phyloP scores from a whole-genome alignment of 2,329 filamentous ascomycete genomes.

The Ophiobolus disseminans region DNA sequence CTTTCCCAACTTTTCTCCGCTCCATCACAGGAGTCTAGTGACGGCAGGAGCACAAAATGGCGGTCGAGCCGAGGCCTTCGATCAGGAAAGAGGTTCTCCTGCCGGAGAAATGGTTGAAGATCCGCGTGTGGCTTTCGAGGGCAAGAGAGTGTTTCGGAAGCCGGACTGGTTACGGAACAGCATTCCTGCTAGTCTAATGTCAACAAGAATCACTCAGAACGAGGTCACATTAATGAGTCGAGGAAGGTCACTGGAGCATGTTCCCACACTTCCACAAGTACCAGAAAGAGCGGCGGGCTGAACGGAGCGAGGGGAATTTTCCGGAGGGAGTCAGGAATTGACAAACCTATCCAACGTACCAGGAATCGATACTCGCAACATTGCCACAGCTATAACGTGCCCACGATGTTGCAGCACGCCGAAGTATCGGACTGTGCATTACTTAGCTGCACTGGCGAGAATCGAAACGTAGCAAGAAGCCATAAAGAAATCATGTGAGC shows the following conservation, averaged over 20 bases:
- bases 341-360: too few relatives aligned
- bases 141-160: slow-evolving; percentile 14
- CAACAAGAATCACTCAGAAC: slow-evolving; percentile 20
- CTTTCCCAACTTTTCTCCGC: slow-evolving; percentile 29
- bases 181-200: slow-evolving; percentile 28
- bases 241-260: background rate
- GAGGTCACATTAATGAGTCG: slow-evolving; percentile 8
- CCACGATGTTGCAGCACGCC: too few relatives aligned
- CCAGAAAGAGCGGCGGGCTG: background rate
- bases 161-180: slow-evolving; percentile 32
- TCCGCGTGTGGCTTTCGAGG: slow-evolving; percentile 8
- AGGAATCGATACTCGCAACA: too few relatives aligned
- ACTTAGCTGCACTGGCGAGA: too few relatives aligned
- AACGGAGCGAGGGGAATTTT: too few relatives aligned
- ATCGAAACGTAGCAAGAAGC: too few relatives aligned
- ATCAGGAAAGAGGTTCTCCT: slow-evolving; percentile 5
- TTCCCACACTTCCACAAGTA: background rate
- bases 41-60: slow-evolving; percentile 8
- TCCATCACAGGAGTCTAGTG: slow-evolving; percentile 29
- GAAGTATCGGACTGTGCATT: too few relatives aligned
- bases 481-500: too few relatives aligned
- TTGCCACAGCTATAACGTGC: too few relatives aligned
- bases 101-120: background rate
- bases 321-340: too few relatives aligned
- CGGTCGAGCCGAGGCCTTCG: background rate